Evolutionary conservation across 176 grass and related monocot species (phyloP), one percentile per base, ranked within the genome.

Genomic region (Ensete glaucum): DNA sequence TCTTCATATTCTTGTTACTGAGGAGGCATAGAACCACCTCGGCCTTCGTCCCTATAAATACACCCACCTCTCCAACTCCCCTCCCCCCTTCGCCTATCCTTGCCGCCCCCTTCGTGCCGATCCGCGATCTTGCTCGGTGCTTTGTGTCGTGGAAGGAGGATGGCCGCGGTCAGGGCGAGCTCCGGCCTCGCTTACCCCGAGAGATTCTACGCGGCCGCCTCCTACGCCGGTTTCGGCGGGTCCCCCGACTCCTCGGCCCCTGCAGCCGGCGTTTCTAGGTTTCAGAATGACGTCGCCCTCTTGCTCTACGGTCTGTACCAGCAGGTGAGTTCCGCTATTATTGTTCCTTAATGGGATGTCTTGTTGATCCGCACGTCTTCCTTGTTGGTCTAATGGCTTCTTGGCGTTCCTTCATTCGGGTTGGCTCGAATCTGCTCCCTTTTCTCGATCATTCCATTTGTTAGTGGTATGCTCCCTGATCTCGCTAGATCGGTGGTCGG

Each of bases 281-380:
- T 77, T 50, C 75, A 64, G 62, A 66, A 77, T 21, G 75, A 77
- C 50, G 75, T 67, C 1, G 62, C 49, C 20, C 75, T 77, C 49
- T 65, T 65, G 75, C 75, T 77, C 62, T 54, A 54, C 8, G 50
- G n/a, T 2, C 62, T 77, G n/a, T 77, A 77, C 51, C 75, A 67
- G 59, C 75, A 77, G 34, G 75, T 77, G 17, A 67, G 52, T 16
- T 48, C 34, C 58, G 27, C 19, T 43, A 24, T 64, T 19, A 14
- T 54, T 9, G 10, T 1, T 25, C 1, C 2, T 54, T 26, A 2
- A 1, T 1, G 6, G n/a, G 7, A 7, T 16, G 17, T 29, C 22
- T 25, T 9, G 20, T 52, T 8, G 19, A 77, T 52, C 21, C 12
- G 12, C 64, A 29, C 9, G 1, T 67, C 26, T 17, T 50, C 53